Base-by-base conservation (phyloP, 257 asterid genomes). In the Gentiana straminea region DNA sequence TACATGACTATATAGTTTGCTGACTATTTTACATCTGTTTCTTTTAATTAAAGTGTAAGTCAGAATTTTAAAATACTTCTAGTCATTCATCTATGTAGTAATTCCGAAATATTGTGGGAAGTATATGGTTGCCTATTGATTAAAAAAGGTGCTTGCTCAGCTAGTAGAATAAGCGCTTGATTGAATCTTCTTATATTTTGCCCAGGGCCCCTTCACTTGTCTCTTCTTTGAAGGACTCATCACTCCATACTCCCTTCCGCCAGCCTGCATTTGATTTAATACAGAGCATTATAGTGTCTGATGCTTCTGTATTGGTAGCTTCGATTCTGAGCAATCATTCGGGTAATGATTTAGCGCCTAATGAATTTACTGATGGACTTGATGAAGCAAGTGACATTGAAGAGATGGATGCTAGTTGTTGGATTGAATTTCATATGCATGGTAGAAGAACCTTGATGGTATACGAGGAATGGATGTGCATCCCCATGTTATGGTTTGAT, bases 401-500 rank as follows among this genome's bases (percentile, higher is more conserved):
- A 67, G 90, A 72, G 64, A 74, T 60, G 34, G 83, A 75, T 70
- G 68, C 33, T 68, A 81, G 81, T 79, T 87, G 94, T 76, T 91
- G 98, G 98, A 77, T 76, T 54, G 82, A 78, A 64, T 87, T 84
- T 68, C 73, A 35, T 68, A 58, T 77, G 73, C 98, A 87, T 80
- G 78, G 79, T 68, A 81, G 80, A 73, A 75, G 74, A 35, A 72
- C 78, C 58, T 79, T 88, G 39, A 78, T 74, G 64, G 82, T 66
- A 62, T 84, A 75, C 68, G 87, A 75, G 75, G 79, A 67, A 60
- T 91, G 98, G 98, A 79, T 91, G 94, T 91, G 98, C 75, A 80
- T 78, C 68, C 98, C 98, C 35, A 87, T 84, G 95, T 74, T 91
- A 79, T 91, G 98, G 98, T 83, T 75, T 75, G 95, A 84, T 72